A percentile compares a stretch with the other conserved stretches of the same genome.
These are phyloP conservation scores for Scleroderma citrinum DNA, from an alignment of 768 basidiomycete species.

Conservation along the genomic window DNA sequence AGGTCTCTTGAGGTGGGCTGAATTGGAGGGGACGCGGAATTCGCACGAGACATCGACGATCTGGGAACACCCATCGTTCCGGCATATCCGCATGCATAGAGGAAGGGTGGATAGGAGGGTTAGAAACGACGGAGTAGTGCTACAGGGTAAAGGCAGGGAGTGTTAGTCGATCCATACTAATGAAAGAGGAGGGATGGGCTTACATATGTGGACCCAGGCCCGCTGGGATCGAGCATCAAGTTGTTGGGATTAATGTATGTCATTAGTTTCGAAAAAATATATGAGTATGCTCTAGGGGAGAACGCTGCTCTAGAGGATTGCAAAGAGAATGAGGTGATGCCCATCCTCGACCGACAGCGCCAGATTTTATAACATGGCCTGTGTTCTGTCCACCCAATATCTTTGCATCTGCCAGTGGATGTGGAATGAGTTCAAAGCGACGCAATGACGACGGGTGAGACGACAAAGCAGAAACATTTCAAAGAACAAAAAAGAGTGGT, in stretches of 20 bases:
- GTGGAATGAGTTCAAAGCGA: constrained; percentile 2
- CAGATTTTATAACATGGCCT: constrained; percentile 5
- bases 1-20: constrained; percentile 11
- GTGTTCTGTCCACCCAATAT: background rate
- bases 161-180: background rate
- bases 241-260: constrained; percentile 6
- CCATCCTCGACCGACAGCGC: background rate
- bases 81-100: constrained; percentile 13
- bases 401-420: background rate
- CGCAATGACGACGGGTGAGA: background rate
- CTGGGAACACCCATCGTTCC: constrained; percentile 5
- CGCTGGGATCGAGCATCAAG: constrained; percentile 2
- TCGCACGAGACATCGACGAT: constrained; percentile 14
- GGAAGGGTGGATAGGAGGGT: constrained; percentile 18
- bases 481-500: background rate
- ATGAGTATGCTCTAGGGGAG: too few relatives aligned
- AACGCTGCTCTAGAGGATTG: constrained; percentile 1
- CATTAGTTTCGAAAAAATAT: too few relatives aligned
- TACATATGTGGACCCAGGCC: constrained; percentile 7
- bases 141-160: background rate
- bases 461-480: background rate
- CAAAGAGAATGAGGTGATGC: background rate
- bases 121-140: constrained; percentile 8
- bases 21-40: constrained; percentile 13
- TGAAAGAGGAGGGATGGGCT: background rate